Percentiles rank a stretch among this genome's conserved stretches.
Conservation (phyloP, 2,329 filamentous ascomycete genomes). For the Gnomoniopsis sp. region DNA sequence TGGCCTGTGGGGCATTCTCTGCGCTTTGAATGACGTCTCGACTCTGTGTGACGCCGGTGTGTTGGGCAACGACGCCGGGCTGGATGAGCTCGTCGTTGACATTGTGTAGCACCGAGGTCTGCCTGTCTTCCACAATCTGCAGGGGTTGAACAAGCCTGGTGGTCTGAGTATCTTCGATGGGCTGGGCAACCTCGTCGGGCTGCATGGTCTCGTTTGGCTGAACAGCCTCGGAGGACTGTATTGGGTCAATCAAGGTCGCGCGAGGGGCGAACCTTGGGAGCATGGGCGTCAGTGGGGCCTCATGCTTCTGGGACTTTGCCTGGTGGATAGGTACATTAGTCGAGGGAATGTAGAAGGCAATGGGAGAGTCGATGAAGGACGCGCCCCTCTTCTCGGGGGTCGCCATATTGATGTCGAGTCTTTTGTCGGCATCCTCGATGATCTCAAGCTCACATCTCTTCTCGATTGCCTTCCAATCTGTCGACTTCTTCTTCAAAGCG, state of each 20-base stretch:
- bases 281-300: not conserved
- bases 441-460: not conserved
- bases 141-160: too few species aligned
- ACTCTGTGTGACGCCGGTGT: too few species aligned
- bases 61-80: too few species aligned
- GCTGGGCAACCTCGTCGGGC: too few species aligned
- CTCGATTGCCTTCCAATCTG: not conserved
- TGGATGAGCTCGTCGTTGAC: too few species aligned
- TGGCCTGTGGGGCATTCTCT: too few species aligned
- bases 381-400: not conserved
- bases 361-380: not conserved
- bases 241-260: too few species aligned
- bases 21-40: too few species aligned
- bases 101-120: too few species aligned
- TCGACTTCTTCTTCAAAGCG: slow-evolving; percentile 3
- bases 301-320: not conserved
- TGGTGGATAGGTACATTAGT: slow-evolving; percentile 11
- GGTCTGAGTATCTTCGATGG: too few species aligned
- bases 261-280: not conserved
- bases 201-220: not conserved
- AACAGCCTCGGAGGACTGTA: not conserved
- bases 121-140: too few species aligned
- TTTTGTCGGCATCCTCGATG: not conserved
- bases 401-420: not conserved
- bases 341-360: slow-evolving; percentile 12